These are phyloP conservation scores for Bothriochloa decipiens DNA, from an alignment of 176 grass and related monocot genomes.

Conservation along the genomic window DNA sequence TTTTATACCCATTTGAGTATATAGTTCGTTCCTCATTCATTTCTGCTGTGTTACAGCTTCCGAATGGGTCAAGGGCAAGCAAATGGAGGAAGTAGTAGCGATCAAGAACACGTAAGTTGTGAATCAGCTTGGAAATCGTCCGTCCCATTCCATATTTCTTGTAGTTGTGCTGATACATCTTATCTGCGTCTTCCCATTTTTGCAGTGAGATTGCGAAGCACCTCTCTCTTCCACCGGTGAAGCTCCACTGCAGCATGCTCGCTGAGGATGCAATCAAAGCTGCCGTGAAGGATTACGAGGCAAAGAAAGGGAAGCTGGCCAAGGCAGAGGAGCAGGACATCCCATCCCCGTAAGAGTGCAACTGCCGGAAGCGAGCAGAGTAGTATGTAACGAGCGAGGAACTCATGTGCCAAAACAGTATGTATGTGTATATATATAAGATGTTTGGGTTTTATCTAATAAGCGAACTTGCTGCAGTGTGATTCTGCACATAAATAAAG, in stretches of 20 bases:
- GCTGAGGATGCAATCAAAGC: conserved; percentile 95
- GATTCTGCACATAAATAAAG: too few relatives aligned
- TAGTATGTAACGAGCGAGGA: too few relatives aligned
- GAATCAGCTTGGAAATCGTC: not conserved
- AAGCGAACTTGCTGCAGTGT: not conserved
- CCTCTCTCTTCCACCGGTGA: conserved; percentile 85
- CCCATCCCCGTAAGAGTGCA: not conserved
- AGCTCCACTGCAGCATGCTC: conserved; percentile 98
- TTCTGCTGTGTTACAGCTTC: conserved; percentile 51
- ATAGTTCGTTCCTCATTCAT: not conserved
- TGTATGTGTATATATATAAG: too few relatives aligned
- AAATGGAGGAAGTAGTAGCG: conserved; percentile 70
- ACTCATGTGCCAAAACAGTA: too few relatives aligned
- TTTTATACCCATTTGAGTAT: not conserved
- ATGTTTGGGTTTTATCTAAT: not conserved
- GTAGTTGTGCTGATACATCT: not conserved
- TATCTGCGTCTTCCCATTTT: not conserved
- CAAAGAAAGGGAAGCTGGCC: conserved; percentile 56
- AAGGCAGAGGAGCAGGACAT: not conserved
- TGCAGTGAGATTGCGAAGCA: conserved; percentile 89
- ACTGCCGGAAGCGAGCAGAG: not conserved
- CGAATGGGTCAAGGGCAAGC: conserved; percentile 91
- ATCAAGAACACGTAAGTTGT: conserved; percentile 82
- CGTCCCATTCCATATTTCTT: not conserved
- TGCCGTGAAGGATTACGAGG: conserved; percentile 82